Conservation (phyloP, 768 basidiomycete species). For the Dictyophora rubrovolvata region DNA sequence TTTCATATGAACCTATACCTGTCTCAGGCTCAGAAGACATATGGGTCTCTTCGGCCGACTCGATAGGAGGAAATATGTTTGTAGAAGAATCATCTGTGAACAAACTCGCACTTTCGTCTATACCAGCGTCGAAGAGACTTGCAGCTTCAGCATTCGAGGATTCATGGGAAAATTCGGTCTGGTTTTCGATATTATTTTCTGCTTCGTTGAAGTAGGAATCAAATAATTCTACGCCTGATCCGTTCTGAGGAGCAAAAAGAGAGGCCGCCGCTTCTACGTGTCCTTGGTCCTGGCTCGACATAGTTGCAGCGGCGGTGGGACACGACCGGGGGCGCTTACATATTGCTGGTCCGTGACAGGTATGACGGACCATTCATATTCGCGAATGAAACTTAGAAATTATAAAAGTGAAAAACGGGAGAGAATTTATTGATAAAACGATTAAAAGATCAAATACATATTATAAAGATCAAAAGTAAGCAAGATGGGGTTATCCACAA, state of each 20-base stretch:
- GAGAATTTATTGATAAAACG: not conserved
- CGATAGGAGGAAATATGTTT: not conserved
- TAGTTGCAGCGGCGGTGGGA: not conserved
- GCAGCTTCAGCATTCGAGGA: not conserved
- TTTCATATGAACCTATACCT: not conserved
- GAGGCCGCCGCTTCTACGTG: slow-evolving; percentile 67
- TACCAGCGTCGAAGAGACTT: slow-evolving; percentile 7
- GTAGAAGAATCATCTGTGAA: not conserved
- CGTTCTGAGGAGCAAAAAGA: slow-evolving; percentile 58
- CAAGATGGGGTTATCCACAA: not conserved
- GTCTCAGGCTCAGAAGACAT: not conserved
- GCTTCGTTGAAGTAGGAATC: not conserved
- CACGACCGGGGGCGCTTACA: not conserved
- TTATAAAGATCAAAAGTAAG: not conserved
- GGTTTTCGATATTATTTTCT: not conserved
- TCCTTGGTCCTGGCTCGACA: slow-evolving; percentile 7
- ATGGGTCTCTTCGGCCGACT: not conserved
- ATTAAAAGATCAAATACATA: not conserved
- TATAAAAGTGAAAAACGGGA: not conserved
- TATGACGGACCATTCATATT: too few relatives aligned
- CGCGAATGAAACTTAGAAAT: too few relatives aligned
- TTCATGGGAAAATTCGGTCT: not conserved
- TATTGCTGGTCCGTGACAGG: too few relatives aligned
- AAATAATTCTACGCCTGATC: slow-evolving; percentile 48
- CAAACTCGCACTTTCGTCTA: slow-evolving; percentile 1